phyloP scores from a whole-genome alignment of 805 yeast genomes.

The Suhomyces vadensis region DNA sequence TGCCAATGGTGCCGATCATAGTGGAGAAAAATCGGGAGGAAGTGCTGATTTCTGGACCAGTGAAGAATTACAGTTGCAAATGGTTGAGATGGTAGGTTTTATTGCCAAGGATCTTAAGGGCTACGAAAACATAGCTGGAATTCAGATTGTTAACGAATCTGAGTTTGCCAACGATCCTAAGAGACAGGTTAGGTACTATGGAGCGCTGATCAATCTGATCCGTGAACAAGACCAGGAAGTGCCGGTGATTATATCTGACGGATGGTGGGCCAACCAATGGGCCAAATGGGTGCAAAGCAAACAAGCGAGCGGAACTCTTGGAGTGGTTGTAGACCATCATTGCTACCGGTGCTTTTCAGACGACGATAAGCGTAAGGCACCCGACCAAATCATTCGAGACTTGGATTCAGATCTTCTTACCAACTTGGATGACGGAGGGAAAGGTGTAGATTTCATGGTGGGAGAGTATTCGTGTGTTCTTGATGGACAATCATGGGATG shows the following conservation, averaged over 20 bases:
- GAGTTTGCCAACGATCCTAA: conserved; percentile 56
- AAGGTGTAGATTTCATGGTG: conserved; percentile 66
- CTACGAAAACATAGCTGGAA: conserved; percentile 71
- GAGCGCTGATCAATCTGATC: conserved; percentile 61
- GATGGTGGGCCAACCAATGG: conserved; percentile 90
- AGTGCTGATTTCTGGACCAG: conserved; percentile 66
- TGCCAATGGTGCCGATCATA: conserved; percentile 83
- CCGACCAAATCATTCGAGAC: conserved; percentile 61
- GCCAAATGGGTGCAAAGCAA: conserved; percentile 60
- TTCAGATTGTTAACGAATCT: conserved; percentile 87
- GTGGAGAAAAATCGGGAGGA: conserved; percentile 61
- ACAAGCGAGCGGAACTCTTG: conserved; percentile 41
- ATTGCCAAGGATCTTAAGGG: conserved; percentile 59
- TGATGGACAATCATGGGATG: conserved; percentile 74
- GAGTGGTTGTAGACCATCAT: conserved; percentile 81
- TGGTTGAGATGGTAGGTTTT: conserved; percentile 54
- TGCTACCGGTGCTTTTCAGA: conserved; percentile 85
- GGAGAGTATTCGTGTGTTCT: conserved; percentile 93
- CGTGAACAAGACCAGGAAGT: conserved; percentile 53
- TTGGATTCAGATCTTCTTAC: conserved; percentile 52
- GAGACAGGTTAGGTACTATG: conserved; percentile 61
- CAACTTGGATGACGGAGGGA: conserved; percentile 44
- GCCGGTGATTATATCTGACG: conserved; percentile 85
- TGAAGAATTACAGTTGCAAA: conserved; percentile 40
- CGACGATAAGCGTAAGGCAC: conserved; percentile 63